Evolutionary conservation across 176 grass and related monocot genomes (phyloP).

Genomic region (Rhynchospora pubera): DNA sequence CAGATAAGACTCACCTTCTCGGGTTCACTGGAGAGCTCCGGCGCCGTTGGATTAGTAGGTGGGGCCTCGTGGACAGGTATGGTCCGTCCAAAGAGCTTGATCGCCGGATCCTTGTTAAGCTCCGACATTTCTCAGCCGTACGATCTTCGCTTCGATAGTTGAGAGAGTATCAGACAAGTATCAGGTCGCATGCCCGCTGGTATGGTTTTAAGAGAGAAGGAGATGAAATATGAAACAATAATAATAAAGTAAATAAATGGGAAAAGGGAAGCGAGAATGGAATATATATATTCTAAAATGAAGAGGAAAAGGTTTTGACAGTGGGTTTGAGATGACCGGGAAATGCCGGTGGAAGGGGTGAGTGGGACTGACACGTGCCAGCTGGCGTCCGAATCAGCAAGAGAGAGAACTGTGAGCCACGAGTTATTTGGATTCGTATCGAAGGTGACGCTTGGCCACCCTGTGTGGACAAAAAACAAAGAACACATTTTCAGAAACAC

Average conservation of each 20-base stretch:
- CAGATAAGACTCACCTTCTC: neutral
- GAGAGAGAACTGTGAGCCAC: slow-evolving; percentile 17
- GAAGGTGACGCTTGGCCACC: neutral
- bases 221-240: neutral
- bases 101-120: slow-evolving; percentile 37
- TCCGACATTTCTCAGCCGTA: slow-evolving; percentile 34
- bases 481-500: neutral
- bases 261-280: neutral
- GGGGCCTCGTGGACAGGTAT: slow-evolving; percentile 29
- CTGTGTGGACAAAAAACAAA: slow-evolving; percentile 1
- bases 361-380: slow-evolving; percentile 9
- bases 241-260: neutral
- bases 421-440: slow-evolving; percentile 10
- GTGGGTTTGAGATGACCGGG: slow-evolving; percentile 12
- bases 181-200: neutral
- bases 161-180: neutral
- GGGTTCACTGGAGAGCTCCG: neutral
- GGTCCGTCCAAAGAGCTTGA: slow-evolving; percentile 55
- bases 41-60: neutral
- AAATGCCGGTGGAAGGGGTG: slow-evolving; percentile 4
- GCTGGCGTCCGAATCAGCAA: slow-evolving; percentile 26
- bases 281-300: neutral
- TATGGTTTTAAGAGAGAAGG: neutral
- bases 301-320: neutral
- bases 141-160: neutral